Percentiles rank a stretch among this genome's conserved stretches.
Conservation (phyloP, 2,329 filamentous ascomycete species). For the Trichoderma asperellum region DNA sequence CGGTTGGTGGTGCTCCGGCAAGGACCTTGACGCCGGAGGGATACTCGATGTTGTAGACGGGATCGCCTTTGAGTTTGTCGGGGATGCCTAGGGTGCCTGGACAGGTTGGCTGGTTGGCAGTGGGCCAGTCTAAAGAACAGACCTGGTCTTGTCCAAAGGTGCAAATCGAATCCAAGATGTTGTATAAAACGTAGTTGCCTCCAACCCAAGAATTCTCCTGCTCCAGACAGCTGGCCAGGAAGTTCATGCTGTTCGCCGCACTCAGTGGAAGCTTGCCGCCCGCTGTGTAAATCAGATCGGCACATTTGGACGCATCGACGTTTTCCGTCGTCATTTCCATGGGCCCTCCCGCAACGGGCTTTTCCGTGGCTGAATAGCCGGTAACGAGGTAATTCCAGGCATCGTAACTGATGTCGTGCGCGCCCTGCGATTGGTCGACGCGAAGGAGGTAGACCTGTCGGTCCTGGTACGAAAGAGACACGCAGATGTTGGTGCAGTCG, state of each 20-base stretch:
- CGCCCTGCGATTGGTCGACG: conserved; percentile 60
- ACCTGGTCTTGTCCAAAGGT: conserved; percentile 51
- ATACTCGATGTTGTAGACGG: conserved; percentile 55
- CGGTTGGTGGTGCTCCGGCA: conserved; percentile 34
- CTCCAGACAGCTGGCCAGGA: conserved; percentile 50
- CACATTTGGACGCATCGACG: conserved; percentile 52
- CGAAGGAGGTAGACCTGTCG: conserved; percentile 62
- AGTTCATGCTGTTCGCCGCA: conserved; percentile 59
- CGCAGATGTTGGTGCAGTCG: conserved; percentile 60
- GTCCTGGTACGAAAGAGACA: conserved; percentile 53
- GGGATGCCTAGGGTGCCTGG: conserved; percentile 47
- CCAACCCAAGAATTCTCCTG: conserved; percentile 51
- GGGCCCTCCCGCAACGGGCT: conserved; percentile 53
- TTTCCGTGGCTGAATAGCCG: conserved; percentile 50
- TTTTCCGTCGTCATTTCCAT: conserved; percentile 53
- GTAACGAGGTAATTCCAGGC: conserved; percentile 64
- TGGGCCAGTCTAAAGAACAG: conserved; percentile 50
- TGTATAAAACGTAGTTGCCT: conserved; percentile 53
- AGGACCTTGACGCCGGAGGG: conserved; percentile 48
- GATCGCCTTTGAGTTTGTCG: conserved; percentile 41
- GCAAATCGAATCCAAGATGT: conserved; percentile 55
- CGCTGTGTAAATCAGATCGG: conserved; percentile 51
- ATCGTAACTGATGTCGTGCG: conserved; percentile 63
- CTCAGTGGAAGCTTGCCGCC: conserved; percentile 47
- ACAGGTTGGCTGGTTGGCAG: conserved; percentile 51